phyloP scores from a whole-genome alignment of 2,329 filamentous ascomycete species.

The Cytospora paraplurivora region DNA sequence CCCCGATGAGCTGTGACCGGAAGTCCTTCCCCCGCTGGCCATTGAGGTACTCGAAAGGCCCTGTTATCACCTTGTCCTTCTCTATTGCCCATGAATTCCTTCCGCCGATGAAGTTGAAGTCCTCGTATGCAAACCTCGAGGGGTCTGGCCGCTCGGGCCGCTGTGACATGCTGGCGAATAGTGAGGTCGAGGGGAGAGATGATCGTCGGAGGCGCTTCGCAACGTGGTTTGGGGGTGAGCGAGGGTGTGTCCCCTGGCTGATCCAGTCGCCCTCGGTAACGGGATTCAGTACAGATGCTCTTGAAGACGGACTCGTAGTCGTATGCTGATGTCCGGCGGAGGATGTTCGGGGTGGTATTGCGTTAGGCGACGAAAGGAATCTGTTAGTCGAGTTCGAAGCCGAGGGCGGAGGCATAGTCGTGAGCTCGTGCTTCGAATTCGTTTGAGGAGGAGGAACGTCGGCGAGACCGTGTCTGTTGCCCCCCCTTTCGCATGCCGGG shows the following conservation, averaged over 20 bases:
- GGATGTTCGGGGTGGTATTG: conserved; percentile 73
- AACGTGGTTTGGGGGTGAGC: conserved; percentile 23
- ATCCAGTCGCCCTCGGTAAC: conserved; percentile 66
- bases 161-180: conserved; percentile 41
- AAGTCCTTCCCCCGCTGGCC: conserved; percentile 84
- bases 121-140: conserved; percentile 55
- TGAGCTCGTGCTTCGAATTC: background rate
- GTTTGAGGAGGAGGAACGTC: background rate
- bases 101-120: conserved; percentile 53
- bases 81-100: conserved; percentile 65
- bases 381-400: conserved; percentile 29
- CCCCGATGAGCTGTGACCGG: conserved; percentile 74
- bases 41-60: conserved; percentile 79
- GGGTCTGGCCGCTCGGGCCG: conserved; percentile 49
- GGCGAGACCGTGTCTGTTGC: background rate
- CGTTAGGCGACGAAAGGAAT: conserved; percentile 58
- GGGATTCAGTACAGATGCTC: conserved; percentile 48
- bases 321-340: conserved; percentile 55
- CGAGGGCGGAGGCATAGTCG: conserved; percentile 31
- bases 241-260: conserved; percentile 42
- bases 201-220: conserved; percentile 36
- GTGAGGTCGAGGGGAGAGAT: conserved; percentile 36
- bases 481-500: background rate
- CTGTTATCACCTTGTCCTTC: conserved; percentile 77
- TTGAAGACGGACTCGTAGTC: conserved; percentile 31